Evolutionary conservation across 306 rosid genomes (phyloP), one percentile per base, ranked within the genome.

Genomic region (Begonia peltatifolia): DNA sequence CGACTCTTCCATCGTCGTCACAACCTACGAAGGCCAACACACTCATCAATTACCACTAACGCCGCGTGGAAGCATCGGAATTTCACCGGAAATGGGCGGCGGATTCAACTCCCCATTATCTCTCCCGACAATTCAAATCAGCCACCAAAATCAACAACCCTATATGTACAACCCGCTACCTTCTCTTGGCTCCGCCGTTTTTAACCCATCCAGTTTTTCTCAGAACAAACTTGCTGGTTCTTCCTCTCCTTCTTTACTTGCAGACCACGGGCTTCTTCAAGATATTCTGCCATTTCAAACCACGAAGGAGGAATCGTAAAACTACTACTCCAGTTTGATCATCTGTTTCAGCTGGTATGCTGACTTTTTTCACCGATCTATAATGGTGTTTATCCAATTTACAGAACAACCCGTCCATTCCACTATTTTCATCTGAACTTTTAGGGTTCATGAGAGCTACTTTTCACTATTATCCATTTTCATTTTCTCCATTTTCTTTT

Each of bases 1-100:
- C 1, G 84, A 90, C 41, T 60, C 84, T 1, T n/a, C 88, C 6
- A 60, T 59, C 4, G 92, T 86, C 8, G 79, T 90, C 8, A 90
- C 99, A 0, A 86, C 88, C n/a, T 90, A 90, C 57, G 99, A 90
- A 65, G 99, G 99, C 10, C 81, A 79, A 23, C 99, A 90, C 86
- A 80, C 49, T 0, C 95, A 90, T 50, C 76, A 76, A 2, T 60
- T 76, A 2, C 95, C 97, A 6, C 64, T 65, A 38, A 55, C 73
- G 2, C 73, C 78, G 1, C 94, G 80, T 12, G 79, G 79, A 3
- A 57, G 71, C 60, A 46, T 76, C 11, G 78, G 78, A 23, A 60
- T 74, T n/a, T 6, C 68, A 54, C 63, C 71, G 2, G 65, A 69
- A 9, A 56, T 62, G 30, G 30, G 15, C 13, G 16, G 61, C 25